These are phyloP conservation scores for Fragaria iinumae DNA, from an alignment of 306 rosid genomes.

Conservation along the genomic window DNA sequence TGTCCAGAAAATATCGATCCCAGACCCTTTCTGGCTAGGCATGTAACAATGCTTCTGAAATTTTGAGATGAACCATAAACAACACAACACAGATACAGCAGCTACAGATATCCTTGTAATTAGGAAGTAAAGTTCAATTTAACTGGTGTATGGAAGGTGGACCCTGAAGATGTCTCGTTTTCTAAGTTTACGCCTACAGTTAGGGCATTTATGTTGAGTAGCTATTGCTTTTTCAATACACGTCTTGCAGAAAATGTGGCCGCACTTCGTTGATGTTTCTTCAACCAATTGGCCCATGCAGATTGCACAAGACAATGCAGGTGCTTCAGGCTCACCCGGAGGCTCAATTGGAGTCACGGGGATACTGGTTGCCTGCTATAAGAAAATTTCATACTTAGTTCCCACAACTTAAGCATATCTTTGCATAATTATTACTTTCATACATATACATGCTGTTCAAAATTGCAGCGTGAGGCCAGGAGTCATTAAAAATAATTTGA, in stretches of 20 bases:
- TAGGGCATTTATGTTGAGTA: slow-evolving; percentile 38
- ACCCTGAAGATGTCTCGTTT: slow-evolving; percentile 34
- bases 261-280: slow-evolving; percentile 50
- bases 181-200: slow-evolving; percentile 39
- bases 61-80: neutral
- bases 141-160: slow-evolving; percentile 37
- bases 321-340: neutral
- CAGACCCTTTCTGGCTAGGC: neutral
- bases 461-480: neutral
- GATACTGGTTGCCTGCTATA: slow-evolving; percentile 6
- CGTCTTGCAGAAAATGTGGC: slow-evolving; percentile 54
- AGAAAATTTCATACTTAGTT: slow-evolving; percentile 5
- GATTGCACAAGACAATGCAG: slow-evolving; percentile 22
- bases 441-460: neutral
- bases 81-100: neutral
- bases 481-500: neutral
- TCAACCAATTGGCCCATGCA: slow-evolving; percentile 31
- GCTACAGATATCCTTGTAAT: neutral
- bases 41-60: neutral
- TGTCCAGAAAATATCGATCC: neutral
- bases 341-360: neutral
- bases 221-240: slow-evolving; percentile 41
- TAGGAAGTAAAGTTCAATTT: slow-evolving; percentile 1
- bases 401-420: neutral
- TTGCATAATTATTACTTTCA: neutral